Conservation (phyloP, 2,329 filamentous ascomycete species). For the Aspergillus floridensis region DNA sequence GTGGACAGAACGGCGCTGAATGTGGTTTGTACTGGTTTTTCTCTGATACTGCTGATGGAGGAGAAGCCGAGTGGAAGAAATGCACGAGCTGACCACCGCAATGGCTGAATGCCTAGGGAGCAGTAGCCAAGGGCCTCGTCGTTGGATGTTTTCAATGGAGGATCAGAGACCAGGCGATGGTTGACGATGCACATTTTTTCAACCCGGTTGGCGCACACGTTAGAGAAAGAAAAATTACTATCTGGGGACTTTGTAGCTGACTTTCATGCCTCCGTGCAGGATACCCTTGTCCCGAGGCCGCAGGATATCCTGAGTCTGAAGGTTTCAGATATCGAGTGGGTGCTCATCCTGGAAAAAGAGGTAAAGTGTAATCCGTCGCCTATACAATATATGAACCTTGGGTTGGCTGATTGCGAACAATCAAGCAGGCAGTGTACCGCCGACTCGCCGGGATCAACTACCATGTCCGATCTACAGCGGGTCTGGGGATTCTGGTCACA, state of each 20-base stretch:
- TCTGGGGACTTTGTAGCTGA: not conserved
- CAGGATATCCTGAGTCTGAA: constrained; percentile 47
- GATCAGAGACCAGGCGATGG: constrained; percentile 17
- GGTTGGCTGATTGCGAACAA: not conserved
- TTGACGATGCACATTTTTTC: constrained; percentile 43
- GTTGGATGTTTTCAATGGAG: constrained; percentile 34
- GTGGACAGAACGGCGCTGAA: constrained; percentile 56
- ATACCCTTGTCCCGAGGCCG: constrained; percentile 53
- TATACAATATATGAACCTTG: not conserved
- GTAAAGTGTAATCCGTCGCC: constrained; percentile 29
- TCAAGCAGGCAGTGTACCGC: constrained; percentile 57
- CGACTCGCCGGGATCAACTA: constrained; percentile 51
- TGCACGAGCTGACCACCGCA: not conserved
- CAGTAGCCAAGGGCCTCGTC: constrained; percentile 45
- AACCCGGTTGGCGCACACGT: constrained; percentile 5
- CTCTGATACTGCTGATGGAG: not conserved
- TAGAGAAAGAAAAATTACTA: no score
- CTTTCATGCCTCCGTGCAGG: constrained; percentile 33
- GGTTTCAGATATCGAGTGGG: constrained; percentile 51
- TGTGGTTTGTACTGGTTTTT: constrained; percentile 46
- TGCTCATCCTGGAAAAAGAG: constrained; percentile 65
- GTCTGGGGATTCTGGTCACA: constrained; percentile 56
- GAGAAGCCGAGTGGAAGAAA: no score
- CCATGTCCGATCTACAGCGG: constrained; percentile 42
- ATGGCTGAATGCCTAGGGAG: constrained; percentile 31